Evolutionary conservation across 2,329 filamentous ascomycete genomes (phyloP), one percentile per base, ranked within the genome.

Genomic region (Lachnellula arida): DNA sequence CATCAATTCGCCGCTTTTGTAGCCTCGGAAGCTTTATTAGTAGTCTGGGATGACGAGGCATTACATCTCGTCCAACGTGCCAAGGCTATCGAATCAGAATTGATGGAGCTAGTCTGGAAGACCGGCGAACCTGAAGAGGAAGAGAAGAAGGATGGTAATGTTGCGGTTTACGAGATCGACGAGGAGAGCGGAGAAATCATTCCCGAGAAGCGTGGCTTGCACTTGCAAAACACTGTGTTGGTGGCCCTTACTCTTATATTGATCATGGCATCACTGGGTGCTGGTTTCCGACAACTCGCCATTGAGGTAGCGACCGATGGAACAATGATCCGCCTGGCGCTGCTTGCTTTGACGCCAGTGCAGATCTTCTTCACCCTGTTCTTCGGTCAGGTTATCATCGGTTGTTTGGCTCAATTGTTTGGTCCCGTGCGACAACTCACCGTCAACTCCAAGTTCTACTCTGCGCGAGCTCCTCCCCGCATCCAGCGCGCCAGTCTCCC

Each of bases 11-110:
- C 88, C 12, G 89, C 89, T 7, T 92, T 93, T 68, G 79, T 93
- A 43, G 84, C 87, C 2, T 82, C 81, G 0, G 85, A 89, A 59
- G 82, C 82, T 4, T 75, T 92, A 5, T 75, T 94, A 1, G 76
- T 93, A 1, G 88, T 93, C 1, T 94, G 89, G 89, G 89, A 93
- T 62, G 89, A 93, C 62, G 87, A 92, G 55, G 82, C 88, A 0
- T 76, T 86, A 54, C 84, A 90, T 65, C 75, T 93, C 8, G 77
- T 91, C 5, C 74, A 81, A 54, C 78, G 88, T 54, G 89, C 87
- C 46, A 84, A 85, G 67, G 78, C 79, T 35, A 91, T 93, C 57
- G 87, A 93, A 71, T 81, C 81, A 2, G 86, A 91, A 68, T 76
- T 93, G 44, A 89, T 91, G 84, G 82, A 88, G 64, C 76, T 91